phyloP scores from a whole-genome alignment of 2,329 filamentous ascomycete genomes.

The Epicoccum nigrum region DNA sequence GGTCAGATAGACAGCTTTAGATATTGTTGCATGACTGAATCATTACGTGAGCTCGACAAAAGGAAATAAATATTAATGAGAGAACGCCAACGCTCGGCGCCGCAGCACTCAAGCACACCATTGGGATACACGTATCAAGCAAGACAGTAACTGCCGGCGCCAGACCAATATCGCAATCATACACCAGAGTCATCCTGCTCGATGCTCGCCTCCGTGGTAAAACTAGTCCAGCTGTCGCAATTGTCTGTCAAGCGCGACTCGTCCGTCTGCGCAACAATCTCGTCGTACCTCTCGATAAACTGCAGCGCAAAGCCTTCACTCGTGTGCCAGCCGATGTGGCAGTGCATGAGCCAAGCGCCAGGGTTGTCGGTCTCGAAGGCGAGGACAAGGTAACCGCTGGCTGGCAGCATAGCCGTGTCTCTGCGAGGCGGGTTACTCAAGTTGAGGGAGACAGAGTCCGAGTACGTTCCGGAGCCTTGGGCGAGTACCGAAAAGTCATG shows the following conservation, averaged over 20 bases:
- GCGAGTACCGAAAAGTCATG: constrained; percentile 44
- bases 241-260: constrained; percentile 5
- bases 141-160: no score
- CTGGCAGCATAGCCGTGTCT: constrained; percentile 42
- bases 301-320: constrained; percentile 43
- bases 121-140: no score
- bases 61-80: no score
- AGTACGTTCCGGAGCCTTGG: constrained; percentile 34
- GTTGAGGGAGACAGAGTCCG: constrained; percentile 21
- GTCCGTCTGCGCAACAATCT: constrained; percentile 33
- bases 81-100: no score
- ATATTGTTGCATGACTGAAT: no score
- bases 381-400: constrained; percentile 40
- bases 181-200: constrained; percentile 40
- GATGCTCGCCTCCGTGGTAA: constrained; percentile 15
- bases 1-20: no score
- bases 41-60: no score
- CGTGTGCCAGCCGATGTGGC: constrained; percentile 49
- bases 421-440: constrained; percentile 41
- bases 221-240: constrained; percentile 25
- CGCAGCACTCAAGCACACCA: no score
- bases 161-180: constrained; percentile 4
- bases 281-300: constrained; percentile 37
- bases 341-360: constrained; percentile 48
- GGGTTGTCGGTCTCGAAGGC: constrained; percentile 48